Evolutionary conservation across 768 basidiomycete genomes (phyloP).

Genomic region (Cystofilobasidium capitatum): DNA sequence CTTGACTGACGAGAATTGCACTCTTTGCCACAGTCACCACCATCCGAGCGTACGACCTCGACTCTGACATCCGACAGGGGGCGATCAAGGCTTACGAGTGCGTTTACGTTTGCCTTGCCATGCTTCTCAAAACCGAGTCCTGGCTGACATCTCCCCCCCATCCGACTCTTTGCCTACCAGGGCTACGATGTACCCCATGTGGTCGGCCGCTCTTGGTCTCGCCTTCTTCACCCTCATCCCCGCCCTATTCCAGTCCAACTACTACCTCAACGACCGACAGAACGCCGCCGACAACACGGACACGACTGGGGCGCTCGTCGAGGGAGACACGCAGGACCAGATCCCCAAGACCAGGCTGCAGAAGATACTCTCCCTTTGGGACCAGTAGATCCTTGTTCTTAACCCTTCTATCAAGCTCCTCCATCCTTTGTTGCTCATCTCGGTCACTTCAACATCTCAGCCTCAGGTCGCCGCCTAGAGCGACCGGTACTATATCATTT

Average conservation of each 20-base stretch:
- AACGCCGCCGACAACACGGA: not conserved
- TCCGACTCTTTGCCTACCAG: constrained; percentile 26
- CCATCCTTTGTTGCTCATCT: no score
- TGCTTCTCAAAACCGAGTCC: no score
- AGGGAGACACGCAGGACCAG: not conserved
- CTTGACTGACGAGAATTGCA: not conserved
- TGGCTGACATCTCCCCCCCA: not conserved
- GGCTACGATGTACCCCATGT: constrained; percentile 33
- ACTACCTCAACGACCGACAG: not conserved
- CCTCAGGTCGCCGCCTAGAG: no score
- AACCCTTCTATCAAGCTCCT: no score
- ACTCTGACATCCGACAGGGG: constrained; percentile 17
- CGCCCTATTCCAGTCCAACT: constrained; percentile 9
- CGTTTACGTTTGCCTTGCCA: not conserved
- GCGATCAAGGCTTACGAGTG: constrained; percentile 26
- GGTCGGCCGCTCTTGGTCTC: constrained; percentile 35
- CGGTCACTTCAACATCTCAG: no score
- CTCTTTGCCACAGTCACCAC: not conserved
- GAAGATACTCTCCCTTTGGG: constrained; percentile 7
- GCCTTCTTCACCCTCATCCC: constrained; percentile 33
- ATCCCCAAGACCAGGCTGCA: constrained; percentile 11
- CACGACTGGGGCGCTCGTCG: not conserved
- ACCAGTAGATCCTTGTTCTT: constrained; percentile 1
- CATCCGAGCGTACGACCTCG: constrained; percentile 16
- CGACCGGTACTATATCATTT: no score